Evolutionary conservation across 768 basidiomycete species (phyloP).

Genomic region (Amanita brunnescens): DNA sequence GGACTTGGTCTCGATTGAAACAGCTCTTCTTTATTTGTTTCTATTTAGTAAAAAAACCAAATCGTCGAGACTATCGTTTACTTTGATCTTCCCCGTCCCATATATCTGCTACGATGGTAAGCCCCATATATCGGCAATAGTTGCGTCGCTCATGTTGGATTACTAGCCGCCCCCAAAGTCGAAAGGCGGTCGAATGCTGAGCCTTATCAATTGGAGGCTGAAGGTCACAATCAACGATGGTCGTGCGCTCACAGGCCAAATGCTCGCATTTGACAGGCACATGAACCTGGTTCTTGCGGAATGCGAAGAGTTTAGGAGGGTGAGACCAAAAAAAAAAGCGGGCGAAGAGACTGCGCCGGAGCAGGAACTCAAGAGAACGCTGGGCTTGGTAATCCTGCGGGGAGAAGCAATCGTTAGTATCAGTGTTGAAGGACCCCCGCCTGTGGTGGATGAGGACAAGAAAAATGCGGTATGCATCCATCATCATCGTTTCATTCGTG

Average conservation of each 20-base stretch:
- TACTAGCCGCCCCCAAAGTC: constrained; percentile 87
- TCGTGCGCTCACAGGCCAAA: constrained; percentile 91
- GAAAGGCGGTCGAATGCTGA: constrained; percentile 96
- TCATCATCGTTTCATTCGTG: background rate
- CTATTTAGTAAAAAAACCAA: background rate
- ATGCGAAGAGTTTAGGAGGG: constrained; percentile 94
- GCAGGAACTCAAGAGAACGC: constrained; percentile 92
- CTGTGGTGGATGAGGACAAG: constrained; percentile 83
- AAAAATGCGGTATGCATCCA: constrained; percentile 55
- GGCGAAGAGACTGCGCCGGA: constrained; percentile 70
- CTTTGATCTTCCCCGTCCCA: background rate
- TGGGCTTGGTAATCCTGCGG: constrained; percentile 94
- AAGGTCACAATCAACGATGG: constrained; percentile 98
- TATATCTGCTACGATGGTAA: constrained; percentile 47
- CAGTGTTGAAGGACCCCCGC: constrained; percentile 92
- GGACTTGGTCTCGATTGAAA: background rate
- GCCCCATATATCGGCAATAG: constrained; percentile 6
- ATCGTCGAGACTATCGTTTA: background rate
- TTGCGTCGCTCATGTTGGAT: background rate
- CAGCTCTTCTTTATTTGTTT: background rate
- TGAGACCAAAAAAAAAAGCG: constrained; percentile 86
- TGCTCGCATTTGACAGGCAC: constrained; percentile 99
- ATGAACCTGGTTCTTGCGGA: constrained; percentile 99
- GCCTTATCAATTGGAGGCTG: constrained; percentile 95
- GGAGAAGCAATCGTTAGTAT: constrained; percentile 96